Evolutionary conservation across 2,329 filamentous ascomycete species (phyloP), one percentile per base, ranked within the genome.

Genomic region (Pyrenophora tritici-repentis): DNA sequence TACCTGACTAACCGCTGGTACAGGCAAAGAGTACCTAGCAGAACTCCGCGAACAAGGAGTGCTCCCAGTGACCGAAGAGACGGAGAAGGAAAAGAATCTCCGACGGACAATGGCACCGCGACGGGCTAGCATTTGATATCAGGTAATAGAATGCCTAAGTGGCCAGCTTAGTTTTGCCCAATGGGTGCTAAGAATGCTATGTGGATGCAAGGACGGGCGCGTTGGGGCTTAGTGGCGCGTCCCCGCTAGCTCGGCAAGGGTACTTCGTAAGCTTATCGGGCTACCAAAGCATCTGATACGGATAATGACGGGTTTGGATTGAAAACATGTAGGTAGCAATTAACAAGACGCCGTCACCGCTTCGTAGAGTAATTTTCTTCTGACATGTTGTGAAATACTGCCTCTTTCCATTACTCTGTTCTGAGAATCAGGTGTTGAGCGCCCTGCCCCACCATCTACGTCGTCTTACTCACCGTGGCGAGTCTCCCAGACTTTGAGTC

Each of bases 31-130:
- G 46, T 97, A 88, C 70, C 74, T 99, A 59, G 84, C 85, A 45
- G 82, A 86, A 62, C 77, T 97, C 71, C 86, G 86, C 68, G 89
- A 89, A 33, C 82, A 95, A 64, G 93, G 93, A 0, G 82, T 88
- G 33, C 75, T 99, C 58, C 84, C 84, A 13, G 76, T 80, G 6
- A 73, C 77, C 62, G 78, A 76, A 63, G 78, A 78, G 69, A 80
- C 75, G 55, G 77, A 80, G 68, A 78, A 79, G 67, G 71, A 78
- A 68, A 76, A 73, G 73, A 77, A 80, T 63, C 59, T 81, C 62
- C 67, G 79, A 56, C 70, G 79, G 64, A 81, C 78, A n/a, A 80
- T 80, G 76, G 79, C 78, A 56, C 77, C 78, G 10, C 70, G 78
- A 58, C 66, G 78, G 54, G 46, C 54, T 22, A 57, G 54, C 31